Evolutionary conservation across 2,329 filamentous ascomycete species (phyloP).

Genomic region (Magnaporthales sp.): DNA sequence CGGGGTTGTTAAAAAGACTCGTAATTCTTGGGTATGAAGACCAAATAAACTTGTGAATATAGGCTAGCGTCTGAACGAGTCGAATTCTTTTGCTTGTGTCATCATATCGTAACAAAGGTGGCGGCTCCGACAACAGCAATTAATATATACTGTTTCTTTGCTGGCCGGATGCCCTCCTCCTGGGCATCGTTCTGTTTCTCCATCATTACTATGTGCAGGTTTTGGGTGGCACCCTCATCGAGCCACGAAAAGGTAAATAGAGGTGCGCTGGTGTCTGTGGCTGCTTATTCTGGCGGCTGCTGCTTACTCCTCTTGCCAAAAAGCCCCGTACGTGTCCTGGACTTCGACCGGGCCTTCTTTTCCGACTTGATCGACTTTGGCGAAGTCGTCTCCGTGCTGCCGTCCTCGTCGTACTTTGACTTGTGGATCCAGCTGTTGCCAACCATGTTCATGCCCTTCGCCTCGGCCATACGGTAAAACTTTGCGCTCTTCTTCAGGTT

Average conservation of each 20-base stretch:
- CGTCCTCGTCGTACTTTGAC: slow-evolving; percentile 75
- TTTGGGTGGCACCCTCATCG: neutral
- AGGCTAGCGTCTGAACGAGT: neutral
- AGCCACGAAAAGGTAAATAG: neutral
- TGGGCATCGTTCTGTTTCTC: neutral
- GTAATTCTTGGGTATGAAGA: neutral
- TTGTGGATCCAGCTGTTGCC: slow-evolving; percentile 99
- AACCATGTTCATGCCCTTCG: slow-evolving; percentile 93
- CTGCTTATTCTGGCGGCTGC: neutral
- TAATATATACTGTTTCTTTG: neutral
- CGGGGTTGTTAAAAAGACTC: neutral
- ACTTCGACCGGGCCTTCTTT: slow-evolving; percentile 68
- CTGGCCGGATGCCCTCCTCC: neutral
- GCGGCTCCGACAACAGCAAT: neutral
- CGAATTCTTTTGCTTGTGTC: neutral
- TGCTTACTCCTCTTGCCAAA: slow-evolving; percentile 40
- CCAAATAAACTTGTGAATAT: neutral
- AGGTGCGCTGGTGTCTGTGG: neutral
- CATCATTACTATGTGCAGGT: neutral
- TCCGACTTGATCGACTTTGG: slow-evolving; percentile 43
- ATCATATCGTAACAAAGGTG: neutral
- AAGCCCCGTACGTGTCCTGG: slow-evolving; percentile 58
- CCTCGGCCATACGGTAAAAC: slow-evolving; percentile 83
- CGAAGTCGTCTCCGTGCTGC: slow-evolving; percentile 33
- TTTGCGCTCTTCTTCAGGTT: slow-evolving; percentile 89